phyloP scores from a whole-genome alignment of 2,329 filamentous ascomycete species.

The Trichoderma hamatum region DNA sequence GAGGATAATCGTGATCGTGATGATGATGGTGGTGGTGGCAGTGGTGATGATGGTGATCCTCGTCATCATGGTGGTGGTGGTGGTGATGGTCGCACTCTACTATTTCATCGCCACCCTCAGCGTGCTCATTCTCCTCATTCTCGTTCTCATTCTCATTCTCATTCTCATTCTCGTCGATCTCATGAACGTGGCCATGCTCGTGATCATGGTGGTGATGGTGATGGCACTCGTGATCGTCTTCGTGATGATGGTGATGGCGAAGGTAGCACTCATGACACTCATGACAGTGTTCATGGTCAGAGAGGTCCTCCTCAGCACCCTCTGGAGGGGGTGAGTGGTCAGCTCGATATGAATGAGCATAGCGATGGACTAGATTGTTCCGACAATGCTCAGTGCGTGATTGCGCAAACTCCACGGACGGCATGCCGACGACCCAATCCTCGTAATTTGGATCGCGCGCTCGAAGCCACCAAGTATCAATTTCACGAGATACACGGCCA shows the following conservation, averaged over 20 bases:
- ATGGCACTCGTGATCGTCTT: slow-evolving; percentile 56
- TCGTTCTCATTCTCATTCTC: slow-evolving; percentile 38
- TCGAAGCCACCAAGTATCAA: slow-evolving; percentile 67
- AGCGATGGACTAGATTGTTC: slow-evolving; percentile 61
- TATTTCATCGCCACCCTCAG: slow-evolving; percentile 53
- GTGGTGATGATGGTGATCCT: slow-evolving; percentile 37
- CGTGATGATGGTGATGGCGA: slow-evolving; percentile 41
- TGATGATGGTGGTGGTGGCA: slow-evolving; percentile 41
- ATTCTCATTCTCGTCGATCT: slow-evolving; percentile 23
- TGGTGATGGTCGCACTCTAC: slow-evolving; percentile 52
- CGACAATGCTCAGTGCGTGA: slow-evolving; percentile 61
- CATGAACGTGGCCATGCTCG: slow-evolving; percentile 30
- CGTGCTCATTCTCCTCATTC: slow-evolving; percentile 38
- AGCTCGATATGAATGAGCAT: slow-evolving; percentile 50
- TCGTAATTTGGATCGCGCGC: slow-evolving; percentile 64
- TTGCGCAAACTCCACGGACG: slow-evolving; percentile 62
- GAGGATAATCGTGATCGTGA: slow-evolving; percentile 43
- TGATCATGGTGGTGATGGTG: slow-evolving; percentile 34
- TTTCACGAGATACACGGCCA: slow-evolving; percentile 64
- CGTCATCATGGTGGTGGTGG: slow-evolving; percentile 36
- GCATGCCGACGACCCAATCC: slow-evolving; percentile 62
- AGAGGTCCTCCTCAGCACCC: slow-evolving; percentile 44
- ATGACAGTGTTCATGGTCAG: slow-evolving; percentile 43
- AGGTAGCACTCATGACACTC: slow-evolving; percentile 39
- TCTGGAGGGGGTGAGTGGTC: slow-evolving; percentile 45